Percentiles rank a stretch among this genome's conserved stretches.
These are phyloP conservation scores for Metschnikowia kunwiensis DNA, from an alignment of 805 yeast genomes.

Conservation along the genomic window DNA sequence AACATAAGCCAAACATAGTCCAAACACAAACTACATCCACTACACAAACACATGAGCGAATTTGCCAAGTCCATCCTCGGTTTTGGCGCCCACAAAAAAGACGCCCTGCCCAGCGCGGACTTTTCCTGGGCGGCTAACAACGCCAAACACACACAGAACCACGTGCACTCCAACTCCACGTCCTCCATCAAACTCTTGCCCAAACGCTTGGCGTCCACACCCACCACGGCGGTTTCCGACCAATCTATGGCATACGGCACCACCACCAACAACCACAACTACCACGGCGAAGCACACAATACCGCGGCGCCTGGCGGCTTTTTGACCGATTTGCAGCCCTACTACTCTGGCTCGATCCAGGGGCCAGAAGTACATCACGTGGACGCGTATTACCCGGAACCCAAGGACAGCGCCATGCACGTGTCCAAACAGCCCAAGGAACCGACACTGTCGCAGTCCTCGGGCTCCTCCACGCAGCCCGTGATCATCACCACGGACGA, in stretches of 20 bases:
- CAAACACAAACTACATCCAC: not conserved
- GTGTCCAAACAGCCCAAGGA: not conserved
- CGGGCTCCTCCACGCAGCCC: slow-evolving; percentile 19
- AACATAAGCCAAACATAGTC: too few relatives aligned
- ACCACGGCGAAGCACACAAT: slow-evolving; percentile 3
- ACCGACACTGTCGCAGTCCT: slow-evolving; percentile 9
- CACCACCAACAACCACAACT: slow-evolving; percentile 28
- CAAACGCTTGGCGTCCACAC: slow-evolving; percentile 43
- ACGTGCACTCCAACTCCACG: slow-evolving; percentile 1
- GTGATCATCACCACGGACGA: slow-evolving; percentile 42
- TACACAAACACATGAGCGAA: slow-evolving; percentile 40
- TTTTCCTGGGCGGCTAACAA: slow-evolving; percentile 4
- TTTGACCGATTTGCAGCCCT: slow-evolving; percentile 20
- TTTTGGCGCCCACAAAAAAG: slow-evolving; percentile 34
- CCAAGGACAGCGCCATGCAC: slow-evolving; percentile 2
- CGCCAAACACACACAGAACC: not conserved
- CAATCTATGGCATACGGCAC: slow-evolving; percentile 68
- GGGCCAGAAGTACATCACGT: slow-evolving; percentile 10
- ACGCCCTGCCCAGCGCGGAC: slow-evolving; percentile 14
- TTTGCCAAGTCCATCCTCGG: slow-evolving; percentile 46
- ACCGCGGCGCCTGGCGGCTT: slow-evolving; percentile 1
- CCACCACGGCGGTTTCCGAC: slow-evolving; percentile 67
- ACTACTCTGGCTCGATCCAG: slow-evolving; percentile 18
- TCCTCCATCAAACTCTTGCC: slow-evolving; percentile 28
- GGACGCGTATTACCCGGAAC: slow-evolving; percentile 21